Conservation (phyloP, 2,329 filamentous ascomycete genomes). For the Bipolaris bicolor region DNA sequence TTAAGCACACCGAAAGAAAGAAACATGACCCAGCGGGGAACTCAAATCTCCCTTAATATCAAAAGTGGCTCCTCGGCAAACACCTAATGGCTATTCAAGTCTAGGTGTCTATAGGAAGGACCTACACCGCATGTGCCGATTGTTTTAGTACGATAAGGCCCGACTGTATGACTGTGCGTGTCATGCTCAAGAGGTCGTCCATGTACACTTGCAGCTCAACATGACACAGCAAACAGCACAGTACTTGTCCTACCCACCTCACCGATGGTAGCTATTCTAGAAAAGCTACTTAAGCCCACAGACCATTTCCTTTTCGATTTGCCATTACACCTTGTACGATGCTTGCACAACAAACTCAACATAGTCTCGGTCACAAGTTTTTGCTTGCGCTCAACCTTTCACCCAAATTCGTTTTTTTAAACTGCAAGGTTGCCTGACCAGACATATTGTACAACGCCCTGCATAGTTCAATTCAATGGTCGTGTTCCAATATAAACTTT, state of each 20-base stretch:
- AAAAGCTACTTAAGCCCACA: not conserved
- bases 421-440: not conserved
- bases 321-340: too few species aligned
- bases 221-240: not conserved
- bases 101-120: not conserved
- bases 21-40: not conserved
- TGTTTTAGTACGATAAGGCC: not conserved
- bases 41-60: not conserved
- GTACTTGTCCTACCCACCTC: not conserved
- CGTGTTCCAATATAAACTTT: not conserved
- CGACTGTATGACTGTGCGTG: not conserved
- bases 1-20: not conserved
- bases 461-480: not conserved
- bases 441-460: not conserved
- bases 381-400: not conserved
- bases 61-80: not conserved
- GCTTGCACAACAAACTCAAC: too few species aligned
- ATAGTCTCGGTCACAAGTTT: too few species aligned
- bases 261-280: not conserved
- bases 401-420: not conserved
- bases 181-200: not conserved
- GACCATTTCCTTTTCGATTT: not conserved
- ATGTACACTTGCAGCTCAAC: not conserved
- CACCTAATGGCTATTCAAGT: not conserved
- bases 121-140: not conserved